Evolutionary conservation across 805 yeast genomes (phyloP).

Genomic region (Wickerhamiella lipophila): DNA sequence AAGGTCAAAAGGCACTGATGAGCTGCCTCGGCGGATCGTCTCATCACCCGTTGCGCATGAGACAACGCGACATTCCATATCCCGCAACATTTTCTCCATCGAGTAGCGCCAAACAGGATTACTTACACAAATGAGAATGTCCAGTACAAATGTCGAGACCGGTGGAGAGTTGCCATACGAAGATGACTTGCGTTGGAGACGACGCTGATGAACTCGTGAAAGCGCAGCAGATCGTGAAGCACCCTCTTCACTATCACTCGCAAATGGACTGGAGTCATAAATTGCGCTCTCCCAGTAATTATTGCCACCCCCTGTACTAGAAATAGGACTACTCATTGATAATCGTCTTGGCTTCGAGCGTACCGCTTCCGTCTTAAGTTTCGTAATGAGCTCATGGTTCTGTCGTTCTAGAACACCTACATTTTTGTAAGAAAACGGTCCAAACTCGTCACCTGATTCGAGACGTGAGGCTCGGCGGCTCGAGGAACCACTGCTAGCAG

Average conservation of each 20-base stretch:
- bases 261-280: conserved; percentile 28
- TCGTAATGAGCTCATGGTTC: conserved; percentile 79
- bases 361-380: conserved; percentile 56
- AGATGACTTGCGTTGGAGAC: conserved; percentile 19
- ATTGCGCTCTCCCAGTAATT: conserved; percentile 31
- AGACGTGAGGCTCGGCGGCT: conserved; percentile 43
- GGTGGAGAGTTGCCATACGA: conserved; percentile 6
- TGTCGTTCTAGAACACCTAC: conserved; percentile 84
- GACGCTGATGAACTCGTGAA: conserved; percentile 15
- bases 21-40: conserved; percentile 64
- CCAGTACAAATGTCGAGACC: conserved; percentile 11
- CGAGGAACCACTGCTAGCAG: conserved; percentile 13
- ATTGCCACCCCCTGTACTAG: neutral
- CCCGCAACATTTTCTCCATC: conserved; percentile 48
- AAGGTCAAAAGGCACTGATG: conserved; percentile 71
- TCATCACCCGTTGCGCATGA: conserved; percentile 72
- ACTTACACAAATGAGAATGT: conserved; percentile 73
- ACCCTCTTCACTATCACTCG: conserved; percentile 18
- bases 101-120: conserved; percentile 70
- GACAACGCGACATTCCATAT: conserved; percentile 68
- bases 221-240: conserved; percentile 17
- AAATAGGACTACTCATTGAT: conserved; percentile 36
- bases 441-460: conserved; percentile 63
- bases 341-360: conserved; percentile 22
- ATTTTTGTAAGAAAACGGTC: conserved; percentile 82